A percentile compares a stretch with the other conserved stretches of the same genome.
Conservation (phyloP, 352 stramenopile genomes). For the Phytophthora idaei region DNA sequence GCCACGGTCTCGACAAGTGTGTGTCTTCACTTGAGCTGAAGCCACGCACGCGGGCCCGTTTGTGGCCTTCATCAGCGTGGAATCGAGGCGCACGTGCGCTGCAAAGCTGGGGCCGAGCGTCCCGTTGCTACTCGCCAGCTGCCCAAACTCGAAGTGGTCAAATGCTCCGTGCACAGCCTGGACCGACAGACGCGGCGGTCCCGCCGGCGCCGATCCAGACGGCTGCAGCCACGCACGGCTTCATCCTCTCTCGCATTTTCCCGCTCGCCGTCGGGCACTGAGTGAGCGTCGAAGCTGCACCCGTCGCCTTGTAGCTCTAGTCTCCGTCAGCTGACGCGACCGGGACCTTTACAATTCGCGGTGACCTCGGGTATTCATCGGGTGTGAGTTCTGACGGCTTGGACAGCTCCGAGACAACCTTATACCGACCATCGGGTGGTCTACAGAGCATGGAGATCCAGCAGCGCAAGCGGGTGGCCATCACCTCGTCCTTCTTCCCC, state of each 20-base stretch:
- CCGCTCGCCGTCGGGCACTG: slow-evolving; percentile 16
- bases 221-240: slow-evolving; percentile 10
- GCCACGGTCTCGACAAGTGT: slow-evolving; percentile 19
- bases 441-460: slow-evolving; percentile 32
- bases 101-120: slow-evolving; percentile 32
- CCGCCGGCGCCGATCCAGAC: slow-evolving; percentile 1
- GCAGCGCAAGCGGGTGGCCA: slow-evolving; percentile 40
- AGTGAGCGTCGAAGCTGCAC: slow-evolving; percentile 13
- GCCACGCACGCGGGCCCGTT: slow-evolving; percentile 25
- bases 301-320: slow-evolving; percentile 1
- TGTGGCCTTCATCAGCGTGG: slow-evolving; percentile 20
- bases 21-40: slow-evolving; percentile 8
- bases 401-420: slow-evolving; percentile 3
- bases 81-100: slow-evolving; percentile 38
- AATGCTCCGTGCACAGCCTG: slow-evolving; percentile 21
- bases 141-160: slow-evolving; percentile 4
- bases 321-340: neutral
- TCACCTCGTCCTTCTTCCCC: slow-evolving; percentile 58
- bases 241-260: slow-evolving; percentile 28
- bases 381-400: slow-evolving; percentile 1
- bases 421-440: slow-evolving; percentile 8
- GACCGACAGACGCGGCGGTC: slow-evolving; percentile 28
- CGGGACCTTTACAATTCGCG: neutral
- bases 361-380: slow-evolving; percentile 14
- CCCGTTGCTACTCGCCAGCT: slow-evolving; percentile 26